Base-by-base conservation (phyloP, 805 yeast genomes). In the Starmerella apicola region DNA sequence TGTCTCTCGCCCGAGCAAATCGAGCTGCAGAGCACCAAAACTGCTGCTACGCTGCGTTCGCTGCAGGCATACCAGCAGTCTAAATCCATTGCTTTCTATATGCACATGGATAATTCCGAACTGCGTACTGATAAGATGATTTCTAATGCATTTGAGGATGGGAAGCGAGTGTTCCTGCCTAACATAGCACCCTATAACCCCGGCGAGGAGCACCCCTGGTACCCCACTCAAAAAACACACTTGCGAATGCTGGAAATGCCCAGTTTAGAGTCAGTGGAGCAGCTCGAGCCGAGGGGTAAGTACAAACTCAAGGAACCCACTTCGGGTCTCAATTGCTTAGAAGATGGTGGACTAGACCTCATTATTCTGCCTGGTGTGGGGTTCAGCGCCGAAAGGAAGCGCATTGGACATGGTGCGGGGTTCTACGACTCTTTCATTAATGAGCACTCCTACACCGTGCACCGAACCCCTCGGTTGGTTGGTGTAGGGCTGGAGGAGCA, bases 371-470 rank as follows among this genome's bases (percentile, higher is more conserved):
- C 97, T 0, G 96, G 94, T 0, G 78, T 88, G 1, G 95, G 82
- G 1, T 86, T 82, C 57, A 70, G 81, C 1, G 48, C 27, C 10
- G 47, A 54, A 10, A 51, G 75, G 18, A 57, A 64, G 10, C 57
- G 98, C 39, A 56, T 88, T 38, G 98, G 98, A 1, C 94, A 84
- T 56, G 98, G 98, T 1, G 88, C 78, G 4, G 98, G 96, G 0
- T 85, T 73, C 57, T 88, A 91, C 57, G 98, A 88, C 56, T 83
- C 78, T 51, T 81, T 66, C 51, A 67, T 81, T 31, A 61, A 66
- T 34, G 60, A 79, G 38, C 53, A 51, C 31, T 27, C 18, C 22
- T 12, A 18, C 2, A 18, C 13, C 1, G 12, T 23, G 2, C 37
- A 36, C 21, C 23, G 27, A 3, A 15, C 19, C 12, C 64, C 67